These are phyloP conservation scores for Fusarium succisae DNA, from an alignment of 2,329 filamentous ascomycete species.

Conservation along the genomic window DNA sequence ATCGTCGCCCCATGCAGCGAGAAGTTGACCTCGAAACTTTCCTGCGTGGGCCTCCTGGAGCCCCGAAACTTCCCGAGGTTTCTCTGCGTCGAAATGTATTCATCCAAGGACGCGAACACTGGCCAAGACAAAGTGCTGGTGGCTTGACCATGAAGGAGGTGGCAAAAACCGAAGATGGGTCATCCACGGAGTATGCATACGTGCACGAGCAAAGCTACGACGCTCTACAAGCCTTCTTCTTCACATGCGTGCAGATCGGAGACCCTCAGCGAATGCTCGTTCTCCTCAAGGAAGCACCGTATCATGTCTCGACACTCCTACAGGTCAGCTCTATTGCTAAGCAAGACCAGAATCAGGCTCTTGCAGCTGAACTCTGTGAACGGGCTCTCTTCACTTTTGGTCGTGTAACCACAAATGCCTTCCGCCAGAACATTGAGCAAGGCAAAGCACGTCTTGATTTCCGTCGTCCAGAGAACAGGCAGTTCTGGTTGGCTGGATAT, in stretches of 20 bases:
- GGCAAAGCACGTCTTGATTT: conserved; percentile 87
- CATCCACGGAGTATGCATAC: conserved; percentile 76
- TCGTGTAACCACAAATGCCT: conserved; percentile 85
- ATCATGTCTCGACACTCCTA: conserved; percentile 92
- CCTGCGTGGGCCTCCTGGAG: conserved; percentile 62
- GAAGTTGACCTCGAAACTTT: conserved; percentile 67
- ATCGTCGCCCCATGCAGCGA: conserved; percentile 52
- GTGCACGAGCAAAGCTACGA: conserved; percentile 80
- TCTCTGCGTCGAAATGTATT: conserved; percentile 83
- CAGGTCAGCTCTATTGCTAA: conserved; percentile 93
- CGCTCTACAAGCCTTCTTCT: conserved; percentile 78
- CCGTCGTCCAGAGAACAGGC: conserved; percentile 83
- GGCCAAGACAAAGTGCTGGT: conserved; percentile 81
- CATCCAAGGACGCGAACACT: conserved; percentile 86
- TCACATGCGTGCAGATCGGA: conserved; percentile 80
- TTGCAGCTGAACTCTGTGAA: conserved; percentile 88
- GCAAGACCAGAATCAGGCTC: conserved; percentile 86
- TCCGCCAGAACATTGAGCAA: conserved; percentile 76
- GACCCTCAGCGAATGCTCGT: conserved; percentile 85
- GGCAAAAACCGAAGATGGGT: conserved; percentile 57
- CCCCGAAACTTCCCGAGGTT: conserved; percentile 73
- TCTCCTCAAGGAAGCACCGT: conserved; percentile 70
- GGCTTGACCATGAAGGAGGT: conserved; percentile 82
- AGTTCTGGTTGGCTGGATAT: conserved; percentile 90
- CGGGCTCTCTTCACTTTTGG: conserved; percentile 93